Evolutionary conservation across 148 eudicot genomes (phyloP).

Genomic region (Simmondsia chinensis): DNA sequence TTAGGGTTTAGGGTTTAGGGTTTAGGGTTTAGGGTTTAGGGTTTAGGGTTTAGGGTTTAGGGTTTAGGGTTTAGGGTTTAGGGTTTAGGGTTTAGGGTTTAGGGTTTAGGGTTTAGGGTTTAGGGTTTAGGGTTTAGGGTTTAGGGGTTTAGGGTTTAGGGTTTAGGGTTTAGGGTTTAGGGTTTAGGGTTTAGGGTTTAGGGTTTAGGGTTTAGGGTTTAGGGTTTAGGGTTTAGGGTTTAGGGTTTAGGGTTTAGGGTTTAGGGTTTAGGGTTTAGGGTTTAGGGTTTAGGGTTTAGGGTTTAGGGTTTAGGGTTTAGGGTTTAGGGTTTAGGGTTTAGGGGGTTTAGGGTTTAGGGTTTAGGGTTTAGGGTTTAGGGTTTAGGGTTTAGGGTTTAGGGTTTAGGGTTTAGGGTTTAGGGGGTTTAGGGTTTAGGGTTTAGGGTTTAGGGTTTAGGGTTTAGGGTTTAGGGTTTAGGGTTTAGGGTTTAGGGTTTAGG

Average conservation of each 20-base stretch:
- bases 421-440: background rate
- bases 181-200: background rate
- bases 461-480: background rate
- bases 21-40: slow-evolving; percentile 4
- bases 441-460: background rate
- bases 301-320: background rate
- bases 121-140: background rate
- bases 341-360: background rate
- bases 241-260: background rate
- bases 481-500: background rate
- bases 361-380: background rate
- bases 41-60: background rate
- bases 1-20: slow-evolving; percentile 16
- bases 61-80: background rate
- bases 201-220: background rate
- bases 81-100: background rate
- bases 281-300: background rate
- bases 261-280: background rate
- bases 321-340: background rate
- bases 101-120: background rate
- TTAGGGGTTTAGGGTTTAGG: no score
- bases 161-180: background rate
- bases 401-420: background rate
- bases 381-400: background rate
- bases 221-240: background rate